Evolutionary conservation across 2,329 filamentous ascomycete genomes (phyloP), one percentile per base, ranked within the genome.

Genomic region (Botrytis fragariae): DNA sequence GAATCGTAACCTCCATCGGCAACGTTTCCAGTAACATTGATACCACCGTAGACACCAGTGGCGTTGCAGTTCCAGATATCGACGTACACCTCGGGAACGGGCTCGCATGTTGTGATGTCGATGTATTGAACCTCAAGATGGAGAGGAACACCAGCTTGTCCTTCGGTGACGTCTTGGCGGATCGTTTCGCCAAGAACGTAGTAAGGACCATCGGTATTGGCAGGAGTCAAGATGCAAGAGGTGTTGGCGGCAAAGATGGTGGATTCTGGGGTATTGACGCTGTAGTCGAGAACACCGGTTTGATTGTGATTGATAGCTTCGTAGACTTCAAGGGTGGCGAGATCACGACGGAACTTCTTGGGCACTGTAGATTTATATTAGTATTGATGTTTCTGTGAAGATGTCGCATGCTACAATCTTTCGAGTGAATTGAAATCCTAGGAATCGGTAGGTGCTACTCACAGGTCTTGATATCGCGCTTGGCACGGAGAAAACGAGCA

Each of bases 171-270:
- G 75, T 88, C 80, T 60, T 82, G 76, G 39, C 87, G 84, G 73
- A 88, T 80, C 60, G 84, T 82, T 54, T 77, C 75, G 3, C 74
- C 74, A 3, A 71, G 48, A 18, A 75, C 74, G 60, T 75, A 89
- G 81, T 88, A 89, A 18, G 87, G 87, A 1, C 87, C 87, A 76
- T 87, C 82, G 5, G 84, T 87, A 32, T 84, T 84, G 77, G 88
- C 86, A 1, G 86, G 86, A 32, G 82, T 84, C 32, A 88, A 81
- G 32, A 87, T 81, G 75, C 86, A 88, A 39, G 84, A 84, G 70
- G 80, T 81, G 77, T 84, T 83, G 61, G 80, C 81, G 1, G 82
- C 80, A 74, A 87, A 87, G 9, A 77, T 61, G 29, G 72, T 75
- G 18, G 42, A 54, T 42, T 68, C 72, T 18, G 70, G 48, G 20